Evolutionary conservation across 192 early-diverging fungal genomes (phyloP).

Genomic region (Backusella westeae): DNA sequence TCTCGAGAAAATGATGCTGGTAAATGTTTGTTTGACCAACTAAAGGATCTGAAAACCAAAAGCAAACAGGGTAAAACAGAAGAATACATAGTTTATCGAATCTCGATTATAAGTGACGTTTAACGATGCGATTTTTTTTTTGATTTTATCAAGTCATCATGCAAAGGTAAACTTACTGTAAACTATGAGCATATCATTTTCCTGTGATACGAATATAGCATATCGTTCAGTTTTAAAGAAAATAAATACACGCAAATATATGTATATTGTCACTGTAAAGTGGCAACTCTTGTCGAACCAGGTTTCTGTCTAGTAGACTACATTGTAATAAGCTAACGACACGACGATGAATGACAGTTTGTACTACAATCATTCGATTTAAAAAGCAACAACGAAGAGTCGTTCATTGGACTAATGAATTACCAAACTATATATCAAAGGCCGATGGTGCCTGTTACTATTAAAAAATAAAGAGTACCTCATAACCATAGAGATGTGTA

Average conservation of each 20-base stretch:
- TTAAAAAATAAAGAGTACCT: background rate
- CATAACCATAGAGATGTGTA: background rate
- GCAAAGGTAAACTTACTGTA: background rate
- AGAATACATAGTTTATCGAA: too few relatives aligned
- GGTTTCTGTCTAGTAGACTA: background rate
- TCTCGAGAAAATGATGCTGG: too few relatives aligned
- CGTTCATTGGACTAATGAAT: background rate
- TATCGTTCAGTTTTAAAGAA: background rate
- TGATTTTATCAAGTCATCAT: background rate
- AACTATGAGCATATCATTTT: background rate
- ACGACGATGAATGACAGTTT: background rate
- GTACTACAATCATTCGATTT: background rate
- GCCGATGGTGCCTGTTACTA: too few relatives aligned
- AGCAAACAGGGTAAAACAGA: background rate
- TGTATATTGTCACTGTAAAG: background rate
- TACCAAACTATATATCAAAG: too few relatives aligned
- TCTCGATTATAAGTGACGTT: background rate
- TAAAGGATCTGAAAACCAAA: too few relatives aligned
- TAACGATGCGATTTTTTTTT: background rate
- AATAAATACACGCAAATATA: background rate
- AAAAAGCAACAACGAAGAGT: background rate
- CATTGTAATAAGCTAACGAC: background rate
- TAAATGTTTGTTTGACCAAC: background rate
- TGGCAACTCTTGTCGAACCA: background rate
- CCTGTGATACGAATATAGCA: background rate